These are phyloP conservation scores for Phytophthora litchii DNA, from an alignment of 352 stramenopile species.

Conservation along the genomic window DNA sequence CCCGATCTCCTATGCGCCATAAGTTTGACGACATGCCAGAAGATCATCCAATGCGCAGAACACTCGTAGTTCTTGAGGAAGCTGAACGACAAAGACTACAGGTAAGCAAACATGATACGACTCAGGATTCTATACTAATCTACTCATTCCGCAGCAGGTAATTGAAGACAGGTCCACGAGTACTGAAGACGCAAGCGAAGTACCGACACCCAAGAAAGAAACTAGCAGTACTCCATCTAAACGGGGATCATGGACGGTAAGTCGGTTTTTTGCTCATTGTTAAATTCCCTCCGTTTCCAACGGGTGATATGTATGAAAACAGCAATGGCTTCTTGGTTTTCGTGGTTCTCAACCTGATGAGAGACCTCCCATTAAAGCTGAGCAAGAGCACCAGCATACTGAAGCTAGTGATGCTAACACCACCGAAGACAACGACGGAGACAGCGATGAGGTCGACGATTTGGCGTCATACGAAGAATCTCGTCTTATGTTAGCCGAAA, in stretches of 20 bases:
- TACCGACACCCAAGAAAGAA: conserved; percentile 5
- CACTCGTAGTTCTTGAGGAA: conserved; percentile 53
- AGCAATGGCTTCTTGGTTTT: conserved; percentile 43
- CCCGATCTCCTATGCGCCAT: conserved; percentile 61
- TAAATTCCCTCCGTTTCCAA: background rate
- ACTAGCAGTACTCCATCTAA: conserved; percentile 10
- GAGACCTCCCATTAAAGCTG: background rate
- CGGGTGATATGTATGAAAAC: background rate
- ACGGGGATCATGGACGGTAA: conserved; percentile 30
- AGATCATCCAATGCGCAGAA: conserved; percentile 58
- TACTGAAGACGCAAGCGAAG: conserved; percentile 16
- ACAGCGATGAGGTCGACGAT: conserved; percentile 29
- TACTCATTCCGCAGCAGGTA: conserved; percentile 8
- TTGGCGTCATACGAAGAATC: conserved; percentile 34
- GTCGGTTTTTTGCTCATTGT: background rate
- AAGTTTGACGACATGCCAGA: conserved; percentile 65
- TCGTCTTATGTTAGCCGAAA: conserved; percentile 19
- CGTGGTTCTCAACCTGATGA: conserved; percentile 6
- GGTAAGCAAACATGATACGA: conserved; percentile 28
- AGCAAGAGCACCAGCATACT: conserved; percentile 19
- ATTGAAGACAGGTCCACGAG: conserved; percentile 24
- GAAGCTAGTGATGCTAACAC: conserved; percentile 17
- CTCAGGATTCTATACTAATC: background rate
- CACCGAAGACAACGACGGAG: conserved; percentile 23
- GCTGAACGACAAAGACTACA: conserved; percentile 31